Percentiles rank a stretch among this genome's conserved stretches.
These are phyloP conservation scores for Capsella bursapastoris DNA, from an alignment of 345 rosid genomes.

Conservation along the genomic window DNA sequence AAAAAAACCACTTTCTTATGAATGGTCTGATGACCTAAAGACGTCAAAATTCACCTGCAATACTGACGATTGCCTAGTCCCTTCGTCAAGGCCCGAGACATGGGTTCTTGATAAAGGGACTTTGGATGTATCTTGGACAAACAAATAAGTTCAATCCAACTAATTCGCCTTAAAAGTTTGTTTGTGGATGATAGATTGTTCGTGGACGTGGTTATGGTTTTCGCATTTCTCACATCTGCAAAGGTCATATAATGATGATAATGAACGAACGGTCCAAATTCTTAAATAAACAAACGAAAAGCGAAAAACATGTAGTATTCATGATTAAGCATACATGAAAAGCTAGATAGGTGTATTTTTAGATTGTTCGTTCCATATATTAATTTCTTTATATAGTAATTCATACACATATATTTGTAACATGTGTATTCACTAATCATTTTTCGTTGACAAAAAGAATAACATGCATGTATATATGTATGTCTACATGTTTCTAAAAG, in stretches of 20 bases:
- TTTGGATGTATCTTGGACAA: no score
- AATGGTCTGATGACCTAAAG: neutral
- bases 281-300: neutral
- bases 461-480: slow-evolving; percentile 1
- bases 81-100: neutral
- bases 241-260: no score
- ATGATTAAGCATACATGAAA: neutral
- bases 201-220: neutral
- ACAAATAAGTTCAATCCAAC: no score
- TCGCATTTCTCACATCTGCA: neutral
- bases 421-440: neutral
- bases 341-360: neutral
- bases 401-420: neutral
- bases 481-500: neutral
- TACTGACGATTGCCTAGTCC: neutral
- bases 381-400: neutral
- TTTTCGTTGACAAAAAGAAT: neutral
- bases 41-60: neutral
- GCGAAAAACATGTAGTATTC: neutral
- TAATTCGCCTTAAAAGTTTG: no score
- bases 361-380: neutral
- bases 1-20: neutral
- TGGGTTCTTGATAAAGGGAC: no score
- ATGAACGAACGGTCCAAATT: no score
- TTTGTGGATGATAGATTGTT: no score